Evolutionary conservation across 1,284 basidiomycete species (phyloP), one percentile per base, ranked within the genome.

Genomic region (Irpex lacteus): DNA sequence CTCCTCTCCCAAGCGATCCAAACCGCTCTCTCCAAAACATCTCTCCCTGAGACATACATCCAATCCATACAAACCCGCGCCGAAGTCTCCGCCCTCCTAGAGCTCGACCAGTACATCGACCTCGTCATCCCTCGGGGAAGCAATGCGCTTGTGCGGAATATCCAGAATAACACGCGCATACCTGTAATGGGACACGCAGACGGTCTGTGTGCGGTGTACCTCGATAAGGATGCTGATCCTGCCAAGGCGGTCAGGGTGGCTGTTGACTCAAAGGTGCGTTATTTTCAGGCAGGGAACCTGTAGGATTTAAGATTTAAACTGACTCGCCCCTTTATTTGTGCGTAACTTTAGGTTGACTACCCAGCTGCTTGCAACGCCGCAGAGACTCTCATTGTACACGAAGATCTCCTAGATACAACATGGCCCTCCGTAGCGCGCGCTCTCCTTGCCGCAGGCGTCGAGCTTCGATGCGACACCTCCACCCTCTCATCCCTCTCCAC

Each of bases 151-250:
- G 98, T 99, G 9, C 84, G 81, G 66, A 91, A 81, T 73, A 98
- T 99, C 64, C 94, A 98, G 76, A 90, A 94, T 66, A 87, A 84
- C 67, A 98, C 97, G 0, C 84, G 92, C 62, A 98, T 99, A 68
- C 91, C 98, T 1, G 98, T 99, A 55, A 98, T 99, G 96, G 98
- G 98, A 0, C 98, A 99, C 73, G 97, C 98, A 3, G 97, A 99
- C 75, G 97, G 97, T 0, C 79, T 98, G 7, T 99, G 97, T 75
- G 85, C 89, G 4, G 88, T 96, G 1, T 98, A 91, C 75, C 78
- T 99, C 2, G 97, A 99, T 76, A 87, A 92, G 68, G 83, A 84
- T 44, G 97, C 96, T 0, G 85, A 92, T 69, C 70, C 81, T 53
- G 83, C 86, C 57, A 98, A 95, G 75, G 93, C 95, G 0, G 79